Percentiles rank a stretch among this genome's conserved stretches.
Conservation (phyloP, 352 stramenopile species). For the Pythium grandisporangium region DNA sequence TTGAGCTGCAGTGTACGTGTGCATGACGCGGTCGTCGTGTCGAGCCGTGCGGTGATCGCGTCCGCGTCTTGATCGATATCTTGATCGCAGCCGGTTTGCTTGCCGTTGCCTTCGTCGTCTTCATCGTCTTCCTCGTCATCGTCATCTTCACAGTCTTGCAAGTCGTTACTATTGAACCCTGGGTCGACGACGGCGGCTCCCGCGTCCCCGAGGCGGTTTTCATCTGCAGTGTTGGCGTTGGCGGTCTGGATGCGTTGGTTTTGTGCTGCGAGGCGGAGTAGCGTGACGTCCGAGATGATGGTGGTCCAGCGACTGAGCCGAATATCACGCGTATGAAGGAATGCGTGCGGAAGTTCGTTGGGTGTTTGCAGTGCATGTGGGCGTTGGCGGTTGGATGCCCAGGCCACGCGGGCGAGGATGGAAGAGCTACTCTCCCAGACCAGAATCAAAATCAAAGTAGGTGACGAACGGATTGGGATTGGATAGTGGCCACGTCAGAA, state of each 20-base stretch:
- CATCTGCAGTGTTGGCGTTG: too few species aligned
- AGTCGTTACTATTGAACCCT: too few species aligned
- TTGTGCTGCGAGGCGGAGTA: conserved; percentile 46
- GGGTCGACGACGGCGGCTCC: too few species aligned
- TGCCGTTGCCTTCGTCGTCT: not conserved
- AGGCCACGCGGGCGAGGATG: conserved; percentile 16
- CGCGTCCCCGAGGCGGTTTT: too few species aligned
- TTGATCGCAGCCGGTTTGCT: too few species aligned
- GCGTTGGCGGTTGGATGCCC: conserved; percentile 7
- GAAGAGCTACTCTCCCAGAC: too few species aligned
- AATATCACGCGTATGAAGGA: conserved; percentile 40
- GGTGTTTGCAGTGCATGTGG: conserved; percentile 12
- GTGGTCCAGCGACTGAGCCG: conserved; percentile 58
- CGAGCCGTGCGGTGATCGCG: not conserved
- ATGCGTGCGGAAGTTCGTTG: conserved; percentile 46
- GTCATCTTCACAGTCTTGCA: too few species aligned
- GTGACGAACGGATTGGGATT: too few species aligned
- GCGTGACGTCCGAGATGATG: conserved; percentile 52
- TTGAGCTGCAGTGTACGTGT: conserved; percentile 48
- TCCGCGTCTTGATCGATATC: not conserved
- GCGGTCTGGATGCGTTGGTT: conserved; percentile 37
- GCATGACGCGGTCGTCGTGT: not conserved
- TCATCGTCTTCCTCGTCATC: conserved; percentile 6
- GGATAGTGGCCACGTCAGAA: too few species aligned
- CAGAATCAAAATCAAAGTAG: too few species aligned